These are phyloP conservation scores for Rhododendron griersonianum DNA, from an alignment of 148 eudicot species.

Conservation along the genomic window DNA sequence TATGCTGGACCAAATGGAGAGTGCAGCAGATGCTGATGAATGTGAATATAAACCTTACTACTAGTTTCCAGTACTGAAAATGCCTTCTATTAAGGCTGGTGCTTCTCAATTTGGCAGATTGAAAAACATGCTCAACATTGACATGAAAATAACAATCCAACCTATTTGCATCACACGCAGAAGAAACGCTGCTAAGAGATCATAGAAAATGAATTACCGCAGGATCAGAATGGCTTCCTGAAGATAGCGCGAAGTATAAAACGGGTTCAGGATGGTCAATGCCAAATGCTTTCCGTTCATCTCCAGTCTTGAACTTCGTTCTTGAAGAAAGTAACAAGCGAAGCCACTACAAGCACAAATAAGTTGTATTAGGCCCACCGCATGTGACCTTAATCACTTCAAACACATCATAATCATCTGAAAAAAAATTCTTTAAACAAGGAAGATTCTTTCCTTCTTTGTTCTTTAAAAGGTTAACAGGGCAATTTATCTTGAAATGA, in stretches of 20 bases:
- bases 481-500: background rate
- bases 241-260: slow-evolving; percentile 80
- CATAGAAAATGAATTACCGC: slow-evolving; percentile 48
- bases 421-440: background rate
- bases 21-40: background rate
- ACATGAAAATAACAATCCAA: background rate
- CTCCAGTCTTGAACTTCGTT: slow-evolving; percentile 69
- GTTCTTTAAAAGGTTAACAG: background rate
- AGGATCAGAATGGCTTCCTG: slow-evolving; percentile 96
- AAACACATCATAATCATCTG: background rate
- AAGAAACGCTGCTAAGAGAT: background rate
- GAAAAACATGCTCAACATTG: background rate
- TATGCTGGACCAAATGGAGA: background rate
- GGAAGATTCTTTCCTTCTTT: background rate
- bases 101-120: background rate
- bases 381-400: background rate
- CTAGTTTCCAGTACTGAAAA: background rate
- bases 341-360: slow-evolving; percentile 62
- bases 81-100: background rate
- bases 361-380: slow-evolving; percentile 1
- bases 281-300: slow-evolving; percentile 63
- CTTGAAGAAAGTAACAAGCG: slow-evolving; percentile 65
- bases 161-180: background rate
- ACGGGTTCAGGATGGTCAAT: slow-evolving; percentile 91
- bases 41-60: background rate